Base-by-base conservation (phyloP, 1,284 basidiomycete species). In the Boletus semigastroideus region DNA sequence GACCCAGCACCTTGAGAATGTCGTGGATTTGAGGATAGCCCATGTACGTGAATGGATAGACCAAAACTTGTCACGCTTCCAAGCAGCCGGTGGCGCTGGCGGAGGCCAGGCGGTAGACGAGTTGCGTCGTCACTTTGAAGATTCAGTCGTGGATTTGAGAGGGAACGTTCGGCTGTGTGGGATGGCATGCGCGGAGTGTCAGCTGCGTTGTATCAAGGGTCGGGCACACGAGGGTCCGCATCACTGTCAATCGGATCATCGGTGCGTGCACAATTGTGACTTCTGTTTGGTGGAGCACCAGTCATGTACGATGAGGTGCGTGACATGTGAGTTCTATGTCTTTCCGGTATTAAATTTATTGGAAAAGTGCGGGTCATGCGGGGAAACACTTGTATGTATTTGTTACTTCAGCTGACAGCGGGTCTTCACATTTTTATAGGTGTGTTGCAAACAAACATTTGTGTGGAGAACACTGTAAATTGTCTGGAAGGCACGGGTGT, bases 21-120 rank as follows among this genome's bases (percentile, higher is more conserved):
- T 79, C 2, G 71, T 70, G 10, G 67, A 76, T 19, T 40, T 66
- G 46, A 74, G 82, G 4, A 63, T 79, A 22, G 59, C 67, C 5
- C 76, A 76, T 45, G 80, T 84, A 19, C 66, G 62, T 3, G 63
- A 71, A 44, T 85, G 83, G 83, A 60, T 84, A 13, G 63, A 65
- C 4, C 64, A 70, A 12, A 85, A 85, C 49, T 60, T 78, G 4
- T 57, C 67, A 2, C 70, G 78, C 2, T 84, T 84, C 61, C 71
- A 71, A 30, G 56, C 60, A 0, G 69, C n/a, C 0, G 42, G 49
- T 3, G 47, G 45, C 0, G 17, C 40, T 1, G 43, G 49, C 0
- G 48, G 34, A 12, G 55, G 62, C 34, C 72, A 78, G 44, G 73
- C 78, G 3, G 73, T 83, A 10, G 74, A 77, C 12, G 68, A 70